Conservation (phyloP, 1,284 basidiomycete genomes). For the Malassezia arunalokei region DNA sequence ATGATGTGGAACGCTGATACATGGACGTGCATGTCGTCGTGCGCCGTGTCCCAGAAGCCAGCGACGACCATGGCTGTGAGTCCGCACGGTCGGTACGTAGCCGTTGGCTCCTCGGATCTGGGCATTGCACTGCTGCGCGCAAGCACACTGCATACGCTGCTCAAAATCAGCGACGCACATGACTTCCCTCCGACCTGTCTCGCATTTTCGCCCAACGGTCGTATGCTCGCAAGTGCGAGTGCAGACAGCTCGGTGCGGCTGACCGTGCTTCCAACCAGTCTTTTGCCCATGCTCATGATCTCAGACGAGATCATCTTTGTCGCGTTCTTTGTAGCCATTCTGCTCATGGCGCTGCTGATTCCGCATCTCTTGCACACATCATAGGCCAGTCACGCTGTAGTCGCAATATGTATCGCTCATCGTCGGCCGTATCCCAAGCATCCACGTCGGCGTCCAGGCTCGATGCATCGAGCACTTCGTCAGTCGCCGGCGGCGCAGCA, state of each 20-base stretch:
- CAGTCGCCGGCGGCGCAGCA: too few species aligned
- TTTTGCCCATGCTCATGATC: conserved; percentile 4
- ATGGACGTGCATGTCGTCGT: conserved; percentile 31
- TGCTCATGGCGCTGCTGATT: conserved; percentile 2
- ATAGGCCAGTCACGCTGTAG: not conserved
- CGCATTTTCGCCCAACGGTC: conserved; percentile 64
- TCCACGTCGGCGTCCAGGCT: not conserved
- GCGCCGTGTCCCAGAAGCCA: conserved; percentile 36
- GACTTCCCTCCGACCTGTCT: conserved; percentile 85
- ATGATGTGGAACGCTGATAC: conserved; percentile 38
- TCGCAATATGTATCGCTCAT: not conserved
- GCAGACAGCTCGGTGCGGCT: conserved; percentile 83
- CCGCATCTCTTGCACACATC: not conserved
- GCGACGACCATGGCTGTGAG: conserved; percentile 35
- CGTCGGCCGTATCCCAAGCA: not conserved
- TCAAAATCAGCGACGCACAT: conserved; percentile 81
- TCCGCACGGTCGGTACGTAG: conserved; percentile 65
- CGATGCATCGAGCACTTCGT: not conserved
- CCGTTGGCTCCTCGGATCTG: conserved; percentile 76
- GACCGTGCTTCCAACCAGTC: conserved; percentile 57
- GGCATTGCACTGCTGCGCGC: conserved; percentile 75
- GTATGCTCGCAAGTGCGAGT: conserved; percentile 76
- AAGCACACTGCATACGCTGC: conserved; percentile 61
- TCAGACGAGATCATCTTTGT: conserved; percentile 14
- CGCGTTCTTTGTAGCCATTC: conserved; percentile 1